Base-by-base conservation (phyloP, 768 basidiomycete species). In the Hericium rajendrae region DNA sequence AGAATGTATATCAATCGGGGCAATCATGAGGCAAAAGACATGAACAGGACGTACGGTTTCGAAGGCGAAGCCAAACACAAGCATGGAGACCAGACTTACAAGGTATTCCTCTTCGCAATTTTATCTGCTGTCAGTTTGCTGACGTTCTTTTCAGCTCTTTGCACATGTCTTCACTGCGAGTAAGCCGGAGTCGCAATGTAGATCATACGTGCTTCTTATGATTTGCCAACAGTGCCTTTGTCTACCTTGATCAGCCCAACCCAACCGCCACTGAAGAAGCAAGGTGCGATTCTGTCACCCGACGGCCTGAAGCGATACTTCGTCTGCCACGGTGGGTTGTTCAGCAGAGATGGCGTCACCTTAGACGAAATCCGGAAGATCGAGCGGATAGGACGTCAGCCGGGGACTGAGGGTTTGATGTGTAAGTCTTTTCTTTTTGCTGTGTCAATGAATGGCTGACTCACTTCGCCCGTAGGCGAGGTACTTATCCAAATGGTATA, bases 21-120 rank as follows among this genome's bases (percentile, higher is more conserved):
- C 16, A 98, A 97, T 72, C 95, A 98, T 67, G 93, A 95, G 73
- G 86, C 92, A 59, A 90, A 91, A 69, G 94, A 97, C 49, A 98
- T 99, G 97, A 99, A 99, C 71, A 76, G 86, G 51, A 82, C 85
- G 20, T 94, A 95, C 69, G 93, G 93, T 1, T 94, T 94, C 66
- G 92, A 95, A 70, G 94, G 94, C 41, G 97, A 99, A 74, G 88
- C 85, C 32, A 95, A 95, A 67, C 88, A 95, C 66, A 98, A 99
- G 69, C 92, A 95, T 63, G 94, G 94, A 28, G 94, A 97, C 66
- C 86, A 93, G 69, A 87, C 91, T 0, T 97, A 94, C 75, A 94
- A 93, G 80, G 90, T 85, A 24, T 53, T 10, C 51, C 20, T 49
- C 22, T 28, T 48, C 9, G 2, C 32, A 48, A 48, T 8, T 9